Evolutionary conservation across 257 asterid species (phyloP), one percentile per base, ranked within the genome.

Genomic region (Orobanche coerulescens): DNA sequence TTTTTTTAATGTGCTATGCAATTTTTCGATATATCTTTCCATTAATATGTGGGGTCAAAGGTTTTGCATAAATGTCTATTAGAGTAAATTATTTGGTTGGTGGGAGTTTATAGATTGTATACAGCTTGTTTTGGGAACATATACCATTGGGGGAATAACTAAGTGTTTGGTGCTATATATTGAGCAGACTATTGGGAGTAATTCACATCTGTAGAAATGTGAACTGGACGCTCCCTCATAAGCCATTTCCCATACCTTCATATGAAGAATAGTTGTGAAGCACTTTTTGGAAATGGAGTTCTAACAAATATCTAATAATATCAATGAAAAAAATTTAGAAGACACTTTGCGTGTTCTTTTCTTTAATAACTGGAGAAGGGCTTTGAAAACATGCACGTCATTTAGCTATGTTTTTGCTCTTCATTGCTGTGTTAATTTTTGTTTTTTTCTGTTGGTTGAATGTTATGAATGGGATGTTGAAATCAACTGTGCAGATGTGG

Each of bases 401-500:
- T 42, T 4, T 13, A 11, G 49, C 7, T 2, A 25, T 12, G 46
- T 31, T 31, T 64, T 56, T 34, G 5, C 39, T 34, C 5, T 6
- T 44, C 46, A 28, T 6, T 26, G 25, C 18, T 15, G 28, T 56
- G 9, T 40, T 47, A 22, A 28, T 44, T 24, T 34, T 34, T 10
- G 3, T 40, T 30, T 37, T n/a, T 2, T 31, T 25, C n/a, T 20
- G 7, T 30, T 14, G 36, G 36, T 56, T 61, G 39, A 43, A 70
- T 34, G 55, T 72, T 30, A 51, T 50, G 3, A 11, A 9, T 30
- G 57, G 25, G 68, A 47, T 10, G 16, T 52, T 52, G 57, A 19
- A 24, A 58, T 59, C 60, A 2, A 52, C 18, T 59, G 36, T 62
- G 74, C 74, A 92, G 98, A 92, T 81, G 83, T 84, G 60, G 82